Conservation (phyloP, 2,329 filamentous ascomycete species). For the Lithohypha guttulata region DNA sequence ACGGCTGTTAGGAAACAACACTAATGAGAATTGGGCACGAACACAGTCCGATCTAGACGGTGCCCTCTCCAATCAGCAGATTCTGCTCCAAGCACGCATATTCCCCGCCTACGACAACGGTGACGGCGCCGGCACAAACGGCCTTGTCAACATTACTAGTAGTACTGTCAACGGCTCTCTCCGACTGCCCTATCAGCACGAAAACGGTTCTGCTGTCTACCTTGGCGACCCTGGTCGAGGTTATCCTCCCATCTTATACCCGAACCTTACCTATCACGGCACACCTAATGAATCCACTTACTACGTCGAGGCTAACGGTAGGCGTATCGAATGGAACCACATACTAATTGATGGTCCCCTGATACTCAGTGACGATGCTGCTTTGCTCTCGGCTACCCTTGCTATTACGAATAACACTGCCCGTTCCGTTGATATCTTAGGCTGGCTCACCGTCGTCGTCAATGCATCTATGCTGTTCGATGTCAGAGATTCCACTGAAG, state of each 20-base stretch:
- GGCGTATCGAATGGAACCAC: conserved; percentile 25
- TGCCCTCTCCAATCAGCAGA: conserved; percentile 51
- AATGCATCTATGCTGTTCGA: conserved; percentile 54
- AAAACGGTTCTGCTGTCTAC: conserved; percentile 48
- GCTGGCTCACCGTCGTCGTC: conserved; percentile 74
- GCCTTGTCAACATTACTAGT: conserved; percentile 55
- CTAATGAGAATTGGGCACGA: conserved; percentile 48
- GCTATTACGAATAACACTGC: conserved; percentile 64
- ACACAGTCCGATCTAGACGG: conserved; percentile 57
- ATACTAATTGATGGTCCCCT: conserved; percentile 69
- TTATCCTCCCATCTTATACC: conserved; percentile 63
- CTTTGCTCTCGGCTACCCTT: conserved; percentile 69
- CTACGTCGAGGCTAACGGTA: conserved; percentile 33
- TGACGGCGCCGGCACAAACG: conserved; percentile 27
- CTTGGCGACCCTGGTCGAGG: conserved; percentile 55
- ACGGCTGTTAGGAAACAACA: conserved; percentile 46
- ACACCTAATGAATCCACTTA: conserved; percentile 26
- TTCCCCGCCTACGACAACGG: conserved; percentile 59
- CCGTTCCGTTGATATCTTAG: conserved; percentile 54
- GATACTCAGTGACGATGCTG: conserved; percentile 59
- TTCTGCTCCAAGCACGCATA: conserved; percentile 60
- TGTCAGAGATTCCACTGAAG: conserved; percentile 54
- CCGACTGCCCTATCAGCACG: conserved; percentile 48
- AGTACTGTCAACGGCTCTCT: conserved; percentile 39
- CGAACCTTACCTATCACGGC: conserved; percentile 58